Base-by-base conservation (phyloP, 2,329 filamentous ascomycete genomes). In the Aspergillus ibericus region DNA sequence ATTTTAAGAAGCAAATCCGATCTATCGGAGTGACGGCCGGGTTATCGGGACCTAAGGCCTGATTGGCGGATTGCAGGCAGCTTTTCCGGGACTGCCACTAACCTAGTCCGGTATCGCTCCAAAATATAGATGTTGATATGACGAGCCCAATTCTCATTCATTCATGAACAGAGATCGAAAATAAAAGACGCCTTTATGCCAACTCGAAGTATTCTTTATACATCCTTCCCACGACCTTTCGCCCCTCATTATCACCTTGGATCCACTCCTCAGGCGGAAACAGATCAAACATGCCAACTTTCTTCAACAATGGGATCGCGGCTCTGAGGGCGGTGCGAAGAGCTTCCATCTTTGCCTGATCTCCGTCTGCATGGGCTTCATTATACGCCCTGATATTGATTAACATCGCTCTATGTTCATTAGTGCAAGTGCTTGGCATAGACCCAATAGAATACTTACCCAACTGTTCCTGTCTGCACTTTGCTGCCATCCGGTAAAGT, bases 381-480 rank as follows among this genome's bases (percentile, higher is more conserved):
- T 44, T 42, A 25, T 51, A 51, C 10, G 16, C n/a, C 36, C 40
- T 12, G 10, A 32, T 44, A 6, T 53, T 44, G 36, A 44, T 4
- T 25, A 53, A n/a, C 36, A 53, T 25, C 29, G 36, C 25, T 15
- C 25, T 53, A 44, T 6, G 13, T n/a, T 2, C 20, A 4, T 27
- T 22, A 20, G 15, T 25, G 2, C 18, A 16, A 12, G 8, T n/a
- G 12, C 15, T 13, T 3, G 9, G 32, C n/a, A 4, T 10, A 32
- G 29, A 8, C 10, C 15, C 6, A 6, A 16, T 12, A 13, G 44
- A 16, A 22, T 10, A 8, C 48, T 51, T 22, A 22, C 48, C 48
- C 48, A 7, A 51, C 48, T 51, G 48, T 51, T 12, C 48, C 48
- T 15, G 48, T 51, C 48, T 51, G 48, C 34, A 51, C 32, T 51